Base-by-base conservation (phyloP, 768 basidiomycete genomes). In the Krasilnikovozyma curviuscula region DNA sequence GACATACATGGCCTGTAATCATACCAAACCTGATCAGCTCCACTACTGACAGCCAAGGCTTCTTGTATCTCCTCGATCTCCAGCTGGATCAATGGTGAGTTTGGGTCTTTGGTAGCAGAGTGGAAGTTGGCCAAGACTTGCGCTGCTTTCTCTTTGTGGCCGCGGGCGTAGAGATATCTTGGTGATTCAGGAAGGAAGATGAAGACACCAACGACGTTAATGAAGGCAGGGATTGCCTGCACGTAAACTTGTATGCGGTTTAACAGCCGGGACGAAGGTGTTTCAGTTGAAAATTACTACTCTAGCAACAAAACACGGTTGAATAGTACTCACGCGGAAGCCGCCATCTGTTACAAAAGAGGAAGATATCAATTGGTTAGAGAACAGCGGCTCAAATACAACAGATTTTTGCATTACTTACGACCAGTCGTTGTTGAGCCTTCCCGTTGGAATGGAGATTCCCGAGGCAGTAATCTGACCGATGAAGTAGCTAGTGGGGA, bases 21-120 rank as follows among this genome's bases (percentile, higher is more conserved):
- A 73, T 73, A 76, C 67, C 69, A 74, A 27, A 59, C 58, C 52
- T 59, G 57, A 35, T 59, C 57, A 13, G 53, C 53, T 19, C 56
- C 73, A 44, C n/a, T n/a, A n/a, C 69, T 66, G 25, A 74, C 55
- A 9, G 63, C 55, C 45, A 75, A 69, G 52, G 67, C 68, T 56
- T 73, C 73, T 48, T 71, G 67, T 25, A 74, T 73, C 53, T 74
- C 74, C 43, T 65, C 62, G 60, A 75, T 69, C 57, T 74, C 71
- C 14, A 74, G 60, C 35, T 69, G 61, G 33, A 76, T 64, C 8
- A 76, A 60, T 9, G 73, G 73, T 1, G 73, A 74, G 32, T 72
- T 63, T 34, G 57, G n/a, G 51, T 74, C 68, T 14, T 66, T 66
- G 23, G 61, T 68, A 32, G 65, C 62, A 40, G 71, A 73, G 50